A percentile compares a stretch with the other conserved stretches of the same genome.
These are phyloP conservation scores for Ceratobasidium sp. DNA, from an alignment of 1,284 basidiomycete genomes.

Conservation along the genomic window DNA sequence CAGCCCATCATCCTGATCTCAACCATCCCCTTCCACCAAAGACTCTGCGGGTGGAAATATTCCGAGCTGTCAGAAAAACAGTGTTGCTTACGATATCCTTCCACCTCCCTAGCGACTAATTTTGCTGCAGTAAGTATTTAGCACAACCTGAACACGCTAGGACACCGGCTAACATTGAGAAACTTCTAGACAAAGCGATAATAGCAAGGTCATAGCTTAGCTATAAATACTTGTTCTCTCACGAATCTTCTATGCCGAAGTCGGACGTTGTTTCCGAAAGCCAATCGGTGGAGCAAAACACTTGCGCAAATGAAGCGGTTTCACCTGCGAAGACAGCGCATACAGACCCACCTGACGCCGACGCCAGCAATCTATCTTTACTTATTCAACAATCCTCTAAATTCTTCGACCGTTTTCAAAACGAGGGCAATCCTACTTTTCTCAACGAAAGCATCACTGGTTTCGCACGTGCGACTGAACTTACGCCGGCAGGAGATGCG, in stretches of 20 bases:
- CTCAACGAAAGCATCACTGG: background rate
- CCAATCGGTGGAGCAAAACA: background rate
- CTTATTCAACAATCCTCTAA: background rate
- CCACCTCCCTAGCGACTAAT: too few species aligned
- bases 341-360: background rate
- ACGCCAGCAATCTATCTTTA: too few species aligned
- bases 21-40: background rate
- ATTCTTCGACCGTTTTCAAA: background rate
- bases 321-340: background rate
- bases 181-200: too few species aligned
- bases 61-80: too few species aligned
- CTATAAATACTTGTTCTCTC: too few species aligned
- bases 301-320: background rate
- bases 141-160: too few species aligned
- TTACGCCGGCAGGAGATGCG: background rate
- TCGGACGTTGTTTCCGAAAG: background rate
- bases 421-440: background rate
- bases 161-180: too few species aligned
- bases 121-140: too few species aligned
- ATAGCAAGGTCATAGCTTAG: too few species aligned
- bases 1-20: background rate
- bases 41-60: too few species aligned
- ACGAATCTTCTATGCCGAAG: background rate
- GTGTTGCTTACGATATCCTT: too few species aligned
- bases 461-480: background rate